A percentile compares a stretch with the other conserved stretches of the same genome.
These are phyloP conservation scores for Primulina tabacum DNA, from an alignment of 257 asterid species.

Conservation along the genomic window DNA sequence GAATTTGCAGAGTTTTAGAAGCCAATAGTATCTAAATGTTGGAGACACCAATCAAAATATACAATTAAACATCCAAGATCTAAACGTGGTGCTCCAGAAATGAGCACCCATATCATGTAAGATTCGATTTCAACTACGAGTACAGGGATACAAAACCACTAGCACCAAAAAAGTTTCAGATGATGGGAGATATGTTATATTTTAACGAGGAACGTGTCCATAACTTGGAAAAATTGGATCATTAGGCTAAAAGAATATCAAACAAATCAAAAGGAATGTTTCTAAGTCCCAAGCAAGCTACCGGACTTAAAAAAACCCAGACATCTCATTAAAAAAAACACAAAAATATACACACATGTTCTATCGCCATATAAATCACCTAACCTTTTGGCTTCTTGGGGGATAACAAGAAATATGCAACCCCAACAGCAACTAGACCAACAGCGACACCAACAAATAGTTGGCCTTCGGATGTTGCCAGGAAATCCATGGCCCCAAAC, in stretches of 20 bases:
- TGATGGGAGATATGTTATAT: neutral
- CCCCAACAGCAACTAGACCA: conserved; percentile 58
- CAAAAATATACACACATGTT: neutral
- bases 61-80: neutral
- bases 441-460: conserved; percentile 57
- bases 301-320: conserved; percentile 15
- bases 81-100: neutral
- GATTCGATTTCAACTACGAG: neutral
- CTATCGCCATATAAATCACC: neutral
- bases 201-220: neutral
- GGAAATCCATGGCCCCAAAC: conserved; percentile 55
- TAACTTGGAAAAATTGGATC: conserved; percentile 20
- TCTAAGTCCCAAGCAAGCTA: conserved; percentile 24
- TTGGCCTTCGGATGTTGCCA: conserved; percentile 72
- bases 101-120: neutral
- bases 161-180: neutral
- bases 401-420: conserved; percentile 53
- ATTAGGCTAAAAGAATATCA: conserved; percentile 20
- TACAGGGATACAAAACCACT: neutral
- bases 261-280: neutral
- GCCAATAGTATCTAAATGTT: neutral
- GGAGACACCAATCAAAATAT: neutral
- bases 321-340: conserved; percentile 6
- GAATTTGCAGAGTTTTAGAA: neutral
- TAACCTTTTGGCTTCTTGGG: conserved; percentile 79